Conservation (phyloP, 805 yeast genomes). For the Komagataella ulmi region DNA sequence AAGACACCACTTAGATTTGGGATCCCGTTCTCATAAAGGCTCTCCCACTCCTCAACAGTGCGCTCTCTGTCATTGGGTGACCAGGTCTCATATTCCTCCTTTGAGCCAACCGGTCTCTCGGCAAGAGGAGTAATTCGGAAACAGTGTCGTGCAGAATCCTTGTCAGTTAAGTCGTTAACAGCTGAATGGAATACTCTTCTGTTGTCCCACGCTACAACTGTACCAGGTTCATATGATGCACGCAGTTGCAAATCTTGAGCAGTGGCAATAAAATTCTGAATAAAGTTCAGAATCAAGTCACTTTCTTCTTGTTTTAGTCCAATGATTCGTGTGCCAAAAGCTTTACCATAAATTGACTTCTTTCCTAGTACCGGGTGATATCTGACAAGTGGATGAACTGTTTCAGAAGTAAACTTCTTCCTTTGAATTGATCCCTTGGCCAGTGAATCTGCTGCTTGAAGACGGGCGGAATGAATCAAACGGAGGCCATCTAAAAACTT, state of each 20-base stretch:
- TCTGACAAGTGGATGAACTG: slow-evolving; percentile 60
- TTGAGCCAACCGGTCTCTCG: slow-evolving; percentile 41
- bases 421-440: slow-evolving; percentile 49
- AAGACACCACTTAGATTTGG: neutral
- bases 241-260: slow-evolving; percentile 53
- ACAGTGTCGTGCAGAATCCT: slow-evolving; percentile 52
- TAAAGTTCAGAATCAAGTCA: slow-evolving; percentile 41
- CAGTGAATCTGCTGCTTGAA: slow-evolving; percentile 50
- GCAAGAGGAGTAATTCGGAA: slow-evolving; percentile 64
- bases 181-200: slow-evolving; percentile 61
- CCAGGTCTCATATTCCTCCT: slow-evolving; percentile 19
- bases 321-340: slow-evolving; percentile 52
- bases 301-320: slow-evolving; percentile 68
- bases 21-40: neutral
- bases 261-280: slow-evolving; percentile 37
- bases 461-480: slow-evolving; percentile 58
- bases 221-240: slow-evolving; percentile 57
- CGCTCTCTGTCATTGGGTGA: slow-evolving; percentile 12
- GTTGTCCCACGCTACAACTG: slow-evolving; percentile 73
- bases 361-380: slow-evolving; percentile 59
- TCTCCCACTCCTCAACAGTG: neutral
- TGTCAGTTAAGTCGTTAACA: slow-evolving; percentile 59
- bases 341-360: slow-evolving; percentile 44
- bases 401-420: slow-evolving; percentile 41
- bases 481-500: slow-evolving; percentile 45